phyloP scores from a whole-genome alignment of 805 yeast species.

The Isabelozyma heimii region DNA sequence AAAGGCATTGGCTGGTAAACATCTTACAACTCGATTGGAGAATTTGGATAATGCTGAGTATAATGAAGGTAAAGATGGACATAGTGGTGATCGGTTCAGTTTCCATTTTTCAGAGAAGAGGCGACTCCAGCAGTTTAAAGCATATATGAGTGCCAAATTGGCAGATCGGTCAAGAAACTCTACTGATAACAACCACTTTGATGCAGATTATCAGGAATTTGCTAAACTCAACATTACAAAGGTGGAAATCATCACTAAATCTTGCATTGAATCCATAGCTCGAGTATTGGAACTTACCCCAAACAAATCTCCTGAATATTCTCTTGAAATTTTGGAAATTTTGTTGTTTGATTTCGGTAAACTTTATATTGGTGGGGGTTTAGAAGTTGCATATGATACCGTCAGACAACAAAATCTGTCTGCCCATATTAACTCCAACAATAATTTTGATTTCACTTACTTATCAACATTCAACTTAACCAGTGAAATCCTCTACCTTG shows the following conservation, averaged over 20 bases:
- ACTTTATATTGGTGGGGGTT: conserved; percentile 68
- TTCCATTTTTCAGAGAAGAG: conserved; percentile 38
- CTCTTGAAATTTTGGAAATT: conserved; percentile 65
- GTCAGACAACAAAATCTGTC: conserved; percentile 34
- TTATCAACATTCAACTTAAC: conserved; percentile 50
- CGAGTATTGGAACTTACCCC: conserved; percentile 75
- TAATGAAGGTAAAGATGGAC: conserved; percentile 10
- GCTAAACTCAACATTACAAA: conserved; percentile 37
- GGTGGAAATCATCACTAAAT: conserved; percentile 64
- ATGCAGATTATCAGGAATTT: conserved; percentile 19
- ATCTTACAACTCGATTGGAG: conserved; percentile 28
- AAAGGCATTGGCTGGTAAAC: conserved; percentile 31
- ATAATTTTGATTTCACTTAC: conserved; percentile 42
- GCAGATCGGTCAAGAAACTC: conserved; percentile 37
- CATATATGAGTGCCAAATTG: conserved; percentile 51
- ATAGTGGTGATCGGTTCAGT: conserved; percentile 23
- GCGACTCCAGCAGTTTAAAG: conserved; percentile 51
- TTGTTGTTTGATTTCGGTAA: conserved; percentile 69
- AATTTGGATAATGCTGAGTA: conserved; percentile 30
- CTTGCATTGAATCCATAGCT: conserved; percentile 74
- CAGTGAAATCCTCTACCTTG: conserved; percentile 58
- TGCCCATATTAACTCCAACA: conserved; percentile 18
- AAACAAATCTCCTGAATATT: conserved; percentile 55
- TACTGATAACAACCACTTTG: conserved; percentile 8
- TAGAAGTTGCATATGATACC: conserved; percentile 63